phyloP scores from a whole-genome alignment of 2,329 filamentous ascomycete species.

The Colletotrichum theobromicola region DNA sequence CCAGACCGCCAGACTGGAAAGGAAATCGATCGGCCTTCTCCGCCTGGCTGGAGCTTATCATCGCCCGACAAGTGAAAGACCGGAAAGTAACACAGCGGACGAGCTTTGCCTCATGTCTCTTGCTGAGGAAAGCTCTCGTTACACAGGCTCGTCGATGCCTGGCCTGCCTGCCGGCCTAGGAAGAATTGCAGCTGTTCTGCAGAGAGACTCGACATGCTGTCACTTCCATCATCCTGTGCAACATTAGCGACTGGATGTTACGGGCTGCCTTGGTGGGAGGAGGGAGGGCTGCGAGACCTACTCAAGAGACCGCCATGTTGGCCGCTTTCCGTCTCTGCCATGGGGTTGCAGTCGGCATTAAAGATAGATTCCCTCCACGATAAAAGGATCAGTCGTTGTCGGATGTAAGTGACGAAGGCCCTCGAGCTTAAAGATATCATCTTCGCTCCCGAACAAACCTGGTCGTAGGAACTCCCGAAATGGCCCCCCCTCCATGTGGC shows the following conservation, averaged over 20 bases:
- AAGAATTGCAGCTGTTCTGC: background rate
- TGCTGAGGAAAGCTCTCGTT: background rate
- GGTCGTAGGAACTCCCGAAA: background rate
- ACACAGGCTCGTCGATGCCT: slow-evolving; percentile 6
- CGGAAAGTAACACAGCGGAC: background rate
- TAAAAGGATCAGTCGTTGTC: background rate
- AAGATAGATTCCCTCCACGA: background rate
- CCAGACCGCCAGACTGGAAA: background rate
- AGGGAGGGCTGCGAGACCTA: background rate
- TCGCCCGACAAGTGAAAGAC: background rate
- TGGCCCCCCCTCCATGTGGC: background rate
- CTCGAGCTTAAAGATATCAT: background rate
- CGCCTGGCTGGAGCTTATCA: background rate
- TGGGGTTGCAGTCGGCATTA: background rate
- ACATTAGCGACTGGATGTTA: background rate
- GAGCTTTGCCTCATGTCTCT: slow-evolving; percentile 1
- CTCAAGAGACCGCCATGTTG: background rate
- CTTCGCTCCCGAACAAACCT: background rate
- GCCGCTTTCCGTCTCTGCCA: background rate
- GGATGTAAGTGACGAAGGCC: background rate
- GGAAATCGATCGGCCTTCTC: slow-evolving; percentile 1
- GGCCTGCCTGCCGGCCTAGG: background rate
- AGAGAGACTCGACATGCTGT: slow-evolving; percentile 17
- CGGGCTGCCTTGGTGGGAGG: background rate
- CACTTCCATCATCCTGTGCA: background rate